Conservation (phyloP, 306 rosid species). For the Ceratonia siliqua region DNA sequence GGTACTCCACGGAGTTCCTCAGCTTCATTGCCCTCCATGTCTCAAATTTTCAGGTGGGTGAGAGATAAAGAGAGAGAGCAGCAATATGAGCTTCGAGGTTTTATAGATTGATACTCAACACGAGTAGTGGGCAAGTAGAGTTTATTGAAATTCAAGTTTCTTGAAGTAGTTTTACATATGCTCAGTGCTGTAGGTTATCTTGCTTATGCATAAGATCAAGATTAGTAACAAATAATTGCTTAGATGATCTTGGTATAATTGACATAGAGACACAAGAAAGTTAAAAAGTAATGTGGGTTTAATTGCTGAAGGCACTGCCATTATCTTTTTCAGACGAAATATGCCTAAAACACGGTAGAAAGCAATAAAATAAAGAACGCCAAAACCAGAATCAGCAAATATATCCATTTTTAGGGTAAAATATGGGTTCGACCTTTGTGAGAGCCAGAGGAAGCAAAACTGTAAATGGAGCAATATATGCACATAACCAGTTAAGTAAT, state of each 20-base stretch:
- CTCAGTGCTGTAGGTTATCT: constrained; percentile 29
- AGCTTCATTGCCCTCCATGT: constrained; percentile 32
- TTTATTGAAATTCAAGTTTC: constrained; percentile 38
- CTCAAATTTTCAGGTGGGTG: constrained; percentile 8
- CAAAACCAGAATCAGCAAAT: not conserved
- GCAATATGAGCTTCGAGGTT: constrained; percentile 11
- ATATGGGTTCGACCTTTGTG: not conserved
- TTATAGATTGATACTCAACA: constrained; percentile 11
- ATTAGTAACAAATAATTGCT: constrained; percentile 20
- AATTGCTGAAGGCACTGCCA: constrained; percentile 17
- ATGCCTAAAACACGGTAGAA: constrained; percentile 21
- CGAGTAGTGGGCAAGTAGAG: constrained; percentile 18
- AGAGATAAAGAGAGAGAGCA: not conserved
- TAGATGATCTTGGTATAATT: constrained; percentile 25
- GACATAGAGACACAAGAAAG: constrained; percentile 5
- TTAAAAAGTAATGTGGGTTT: not conserved
- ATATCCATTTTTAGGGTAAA: not conserved
- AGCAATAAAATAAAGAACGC: constrained; percentile 5
- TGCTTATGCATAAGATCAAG: constrained; percentile 21
- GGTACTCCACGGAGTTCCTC: constrained; percentile 33
- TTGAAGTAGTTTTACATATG: constrained; percentile 24
- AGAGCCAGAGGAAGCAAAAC: not conserved
- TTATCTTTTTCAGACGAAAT: constrained; percentile 12
- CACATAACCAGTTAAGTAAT: constrained; percentile 21
- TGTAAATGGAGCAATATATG: not conserved